Evolutionary conservation across 2,329 filamentous ascomycete genomes (phyloP), one percentile per base, ranked within the genome.

Genomic region (Rasamsonia emersonii): DNA sequence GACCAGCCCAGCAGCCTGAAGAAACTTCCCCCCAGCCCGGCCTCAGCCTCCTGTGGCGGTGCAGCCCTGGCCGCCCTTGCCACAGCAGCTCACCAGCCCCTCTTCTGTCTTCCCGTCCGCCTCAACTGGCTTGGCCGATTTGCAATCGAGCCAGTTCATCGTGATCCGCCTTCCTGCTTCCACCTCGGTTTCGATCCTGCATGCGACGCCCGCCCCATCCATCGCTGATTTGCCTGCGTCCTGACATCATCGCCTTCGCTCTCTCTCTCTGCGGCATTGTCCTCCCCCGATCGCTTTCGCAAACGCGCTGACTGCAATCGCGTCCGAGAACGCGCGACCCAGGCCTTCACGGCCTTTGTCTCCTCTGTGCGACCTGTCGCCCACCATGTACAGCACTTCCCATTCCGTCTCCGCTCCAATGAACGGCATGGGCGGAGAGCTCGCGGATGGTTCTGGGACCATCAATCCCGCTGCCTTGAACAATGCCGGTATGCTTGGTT

Each of bases 401-500:
- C 61, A 63, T 40, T 56, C 61, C 30, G 49, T 58, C 68, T 69
- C 73, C 58, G 67, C 71, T 60, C 70, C 75, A 62, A 72, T 78
- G 70, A 80, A 79, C 69, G 76, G 77, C 64, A 58, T 70, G 48
- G 60, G 56, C 44, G 54, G 51, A 37, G 62, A 64, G 36, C 54
- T 64, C 39, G 67, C 71, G 51, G 81, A 82, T 73, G 81, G 84
- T 59, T 81, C 81, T 69, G 83, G 82, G 58, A 93, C 86, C 56
- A 91, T 93, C 71, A 85, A 93, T 71, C 86, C 86, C 59, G 84
- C 84, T 54, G 83, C 82, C 44, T 73, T 93, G 67, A 86, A 82
- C 67, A 79, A 79, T 58, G 68, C 78, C 68, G 77, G 82, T 89
- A 78, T 61, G 67, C 70, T 44, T 45, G 30, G 20, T 35, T 27